phyloP scores from a whole-genome alignment of 2,329 filamentous ascomycete genomes.

The Fusarium duplospermum region DNA sequence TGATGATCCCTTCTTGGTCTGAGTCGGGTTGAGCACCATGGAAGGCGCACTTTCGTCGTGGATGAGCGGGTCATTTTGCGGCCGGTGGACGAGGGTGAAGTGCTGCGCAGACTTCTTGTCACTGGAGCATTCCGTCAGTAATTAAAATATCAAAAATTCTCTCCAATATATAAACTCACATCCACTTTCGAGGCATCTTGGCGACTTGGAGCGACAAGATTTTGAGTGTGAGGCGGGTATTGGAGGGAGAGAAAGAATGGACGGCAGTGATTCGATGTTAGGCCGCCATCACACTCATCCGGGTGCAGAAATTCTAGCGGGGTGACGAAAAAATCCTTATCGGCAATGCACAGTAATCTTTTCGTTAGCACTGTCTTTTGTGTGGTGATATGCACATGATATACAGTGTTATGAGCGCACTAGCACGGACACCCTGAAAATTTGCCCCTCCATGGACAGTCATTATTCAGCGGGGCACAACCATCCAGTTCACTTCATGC shows the following conservation, averaged over 20 bases:
- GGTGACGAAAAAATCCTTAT: conserved; percentile 47
- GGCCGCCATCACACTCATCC: conserved; percentile 43
- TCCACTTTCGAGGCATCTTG: conserved; percentile 84
- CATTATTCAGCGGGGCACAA: conserved; percentile 54
- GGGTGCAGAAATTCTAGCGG: conserved; percentile 47
- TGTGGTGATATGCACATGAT: rapidly evolving
- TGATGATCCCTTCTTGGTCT: conserved; percentile 52
- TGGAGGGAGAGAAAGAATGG: conserved; percentile 1
- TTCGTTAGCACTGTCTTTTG: conserved; percentile 47
- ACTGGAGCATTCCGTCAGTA: conserved; percentile 48
- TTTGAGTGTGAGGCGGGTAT: conserved; percentile 19
- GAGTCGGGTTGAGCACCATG: conserved; percentile 85
- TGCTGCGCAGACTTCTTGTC: conserved; percentile 93
- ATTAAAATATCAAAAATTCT: background rate
- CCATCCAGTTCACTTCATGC: conserved; percentile 29
- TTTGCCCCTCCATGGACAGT: conserved; percentile 62
- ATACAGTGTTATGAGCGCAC: conserved; percentile 45
- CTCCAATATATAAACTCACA: conserved; percentile 50
- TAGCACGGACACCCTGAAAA: conserved; percentile 47
- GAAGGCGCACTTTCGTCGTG: conserved; percentile 89
- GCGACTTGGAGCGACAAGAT: conserved; percentile 32
- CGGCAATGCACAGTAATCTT: conserved; percentile 42
- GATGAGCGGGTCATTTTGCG: conserved; percentile 97
- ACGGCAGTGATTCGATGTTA: conserved; percentile 36
- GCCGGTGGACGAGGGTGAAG: conserved; percentile 93